Base-by-base conservation (phyloP, 176 grass and related monocot species). In the Melocanna baccifera region DNA sequence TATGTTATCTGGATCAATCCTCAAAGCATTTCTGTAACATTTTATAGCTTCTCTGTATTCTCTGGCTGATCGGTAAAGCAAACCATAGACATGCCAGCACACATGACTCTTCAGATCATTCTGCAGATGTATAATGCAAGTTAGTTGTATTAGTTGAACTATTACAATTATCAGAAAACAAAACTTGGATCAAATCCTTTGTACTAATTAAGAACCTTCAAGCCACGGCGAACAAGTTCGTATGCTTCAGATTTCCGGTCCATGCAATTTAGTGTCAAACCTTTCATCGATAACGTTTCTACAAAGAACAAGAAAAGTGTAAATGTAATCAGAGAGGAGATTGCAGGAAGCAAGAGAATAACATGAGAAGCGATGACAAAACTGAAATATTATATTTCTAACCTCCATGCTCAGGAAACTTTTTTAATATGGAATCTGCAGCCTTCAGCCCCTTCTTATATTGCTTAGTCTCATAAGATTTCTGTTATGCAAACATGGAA, bases 261-360 rank as follows among this genome's bases (percentile, higher is more conserved):
- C 91, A 99, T 99, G 80, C 97, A 99, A 86, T 99, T 99, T 65
- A 99, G 85, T 28, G 97, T 99, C 80, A 99, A 89, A 53, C 97
- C 97, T 88, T 99, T 99, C 97, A 99, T 99, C 34, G 97, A 99
- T 75, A 99, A 92, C 22, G 97, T 99, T 99, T 99, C 97, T 99
- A 86, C 34, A 87, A 19, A 50, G 48, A 86, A 85, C 12, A 37
- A 62, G 29, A 69, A 87, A 16, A 77, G 39, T 32, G 56, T 0
- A 6, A 69, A 69, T 46, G 9, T 8, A 15, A 68, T 30, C 30
- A 81, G 19, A 81, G 19, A 74, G 20, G 25, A 85, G 45, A 71
- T 58, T 67, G 29, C 50, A 68, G 16, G 51, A 58, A 68, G 9
- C 41, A 76, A 29, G 7, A 71, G 41, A 83, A 67, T 18, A 84